A percentile compares a stretch with the other conserved stretches of the same genome.
Evolutionary conservation across 2,329 filamentous ascomycete genomes (phyloP).

Genomic region (Cordyceps militaris): DNA sequence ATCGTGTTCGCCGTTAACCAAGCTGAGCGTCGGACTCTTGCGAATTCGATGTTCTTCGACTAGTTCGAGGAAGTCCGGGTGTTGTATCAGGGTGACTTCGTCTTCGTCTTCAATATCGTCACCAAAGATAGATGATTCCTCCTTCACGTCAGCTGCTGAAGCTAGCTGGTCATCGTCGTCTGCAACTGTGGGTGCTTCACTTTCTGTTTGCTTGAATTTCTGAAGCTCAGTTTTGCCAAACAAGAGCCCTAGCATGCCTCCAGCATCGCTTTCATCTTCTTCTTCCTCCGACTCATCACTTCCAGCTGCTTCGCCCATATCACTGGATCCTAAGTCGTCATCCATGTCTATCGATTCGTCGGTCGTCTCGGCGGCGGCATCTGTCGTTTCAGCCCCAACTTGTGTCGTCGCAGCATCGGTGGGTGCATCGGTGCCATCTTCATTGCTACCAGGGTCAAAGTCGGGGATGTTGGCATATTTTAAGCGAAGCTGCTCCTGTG

Average conservation of each 20-base stretch:
- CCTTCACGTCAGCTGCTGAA: conserved; percentile 23
- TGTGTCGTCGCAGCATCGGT: conserved; percentile 19
- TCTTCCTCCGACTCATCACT: conserved; percentile 36
- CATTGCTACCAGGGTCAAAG: conserved; percentile 19
- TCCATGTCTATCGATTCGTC: conserved; percentile 65
- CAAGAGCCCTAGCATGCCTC: conserved; percentile 48
- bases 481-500: conserved; percentile 58
- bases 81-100: conserved; percentile 27
- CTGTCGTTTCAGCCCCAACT: conserved; percentile 19
- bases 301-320: conserved; percentile 37
- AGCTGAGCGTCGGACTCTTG: neutral
- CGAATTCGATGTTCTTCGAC: conserved; percentile 14
- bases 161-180: conserved; percentile 7
- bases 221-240: conserved; percentile 53
- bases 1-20: neutral
- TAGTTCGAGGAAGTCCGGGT: conserved; percentile 20
- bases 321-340: conserved; percentile 55
- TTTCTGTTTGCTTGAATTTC: conserved; percentile 37
- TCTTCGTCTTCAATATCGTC: conserved; percentile 24
- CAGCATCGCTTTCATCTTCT: conserved; percentile 39
- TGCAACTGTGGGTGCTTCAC: conserved; percentile 1
- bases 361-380: conserved; percentile 43
- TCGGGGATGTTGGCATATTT: conserved; percentile 63
- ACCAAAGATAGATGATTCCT: conserved; percentile 17
- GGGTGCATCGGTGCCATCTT: conserved; percentile 22